These are phyloP conservation scores for Leucocoprinus leucothites DNA, from an alignment of 768 basidiomycete genomes.

Conservation along the genomic window DNA sequence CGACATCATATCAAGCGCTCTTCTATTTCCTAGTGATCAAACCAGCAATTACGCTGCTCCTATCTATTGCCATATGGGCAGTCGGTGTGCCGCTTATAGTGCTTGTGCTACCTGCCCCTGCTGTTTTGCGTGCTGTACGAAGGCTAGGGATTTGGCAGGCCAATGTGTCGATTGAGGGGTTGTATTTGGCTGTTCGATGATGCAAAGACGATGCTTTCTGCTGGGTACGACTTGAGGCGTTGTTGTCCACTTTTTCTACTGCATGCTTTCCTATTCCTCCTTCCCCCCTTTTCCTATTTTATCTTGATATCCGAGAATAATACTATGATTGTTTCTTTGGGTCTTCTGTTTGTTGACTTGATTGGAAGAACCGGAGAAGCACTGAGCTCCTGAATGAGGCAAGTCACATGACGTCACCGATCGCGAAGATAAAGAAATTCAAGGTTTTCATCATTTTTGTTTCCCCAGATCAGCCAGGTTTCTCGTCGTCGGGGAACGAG, in stretches of 20 bases:
- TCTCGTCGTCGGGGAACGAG: neutral
- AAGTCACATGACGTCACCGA: slow-evolving; percentile 7
- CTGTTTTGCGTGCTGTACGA: slow-evolving; percentile 61
- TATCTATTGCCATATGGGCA: slow-evolving; percentile 52
- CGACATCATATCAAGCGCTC: slow-evolving; percentile 79
- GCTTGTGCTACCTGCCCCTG: slow-evolving; percentile 65
- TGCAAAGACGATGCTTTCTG: too few relatives aligned
- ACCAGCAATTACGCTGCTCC: slow-evolving; percentile 69
- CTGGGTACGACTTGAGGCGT: too few relatives aligned
- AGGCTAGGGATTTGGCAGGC: slow-evolving; percentile 81
- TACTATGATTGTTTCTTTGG: too few relatives aligned
- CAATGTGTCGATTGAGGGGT: slow-evolving; percentile 74
- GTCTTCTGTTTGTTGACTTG: too few relatives aligned
- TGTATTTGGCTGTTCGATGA: slow-evolving; percentile 27
- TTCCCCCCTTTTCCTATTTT: too few relatives aligned
- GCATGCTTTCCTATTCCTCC: too few relatives aligned
- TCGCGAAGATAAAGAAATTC: neutral
- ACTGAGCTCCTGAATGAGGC: too few relatives aligned
- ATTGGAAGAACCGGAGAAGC: too few relatives aligned
- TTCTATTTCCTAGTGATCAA: slow-evolving; percentile 91
- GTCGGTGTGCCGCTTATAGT: slow-evolving; percentile 56
- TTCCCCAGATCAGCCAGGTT: too few relatives aligned
- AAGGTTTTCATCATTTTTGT: neutral
- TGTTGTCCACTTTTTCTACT: too few relatives aligned
- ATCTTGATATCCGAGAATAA: too few relatives aligned